A percentile compares a stretch with the other conserved stretches of the same genome.
Conservation (phyloP, 176 grass and related monocot genomes). For the Rhynchospora tenuis region DNA sequence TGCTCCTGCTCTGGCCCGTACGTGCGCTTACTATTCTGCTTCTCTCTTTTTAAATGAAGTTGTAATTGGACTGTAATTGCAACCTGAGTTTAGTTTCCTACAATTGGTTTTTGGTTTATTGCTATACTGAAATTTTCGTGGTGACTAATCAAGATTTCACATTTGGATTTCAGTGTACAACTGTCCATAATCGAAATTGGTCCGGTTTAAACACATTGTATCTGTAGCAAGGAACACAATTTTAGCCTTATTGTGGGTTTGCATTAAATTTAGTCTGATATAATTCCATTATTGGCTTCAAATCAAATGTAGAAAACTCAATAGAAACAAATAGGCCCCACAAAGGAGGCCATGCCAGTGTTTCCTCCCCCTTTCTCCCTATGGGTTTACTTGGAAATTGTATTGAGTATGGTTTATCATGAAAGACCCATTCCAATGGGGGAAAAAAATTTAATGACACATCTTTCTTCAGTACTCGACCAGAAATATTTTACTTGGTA, state of each 20-base stretch:
- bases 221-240: background rate
- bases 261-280: background rate
- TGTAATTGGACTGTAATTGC: too few species aligned
- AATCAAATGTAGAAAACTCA: background rate
- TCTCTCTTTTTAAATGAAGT: too few species aligned
- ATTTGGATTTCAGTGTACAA: too few species aligned
- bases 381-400: too few species aligned
- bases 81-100: background rate
- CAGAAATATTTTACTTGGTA: background rate
- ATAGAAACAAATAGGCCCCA: background rate
- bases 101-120: background rate
- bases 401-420: background rate
- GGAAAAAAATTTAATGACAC: background rate
- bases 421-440: background rate
- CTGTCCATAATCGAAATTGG: background rate
- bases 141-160: too few species aligned
- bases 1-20: slow-evolving; percentile 45
- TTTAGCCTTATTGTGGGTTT: background rate
- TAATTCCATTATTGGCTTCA: background rate
- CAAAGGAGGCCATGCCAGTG: background rate
- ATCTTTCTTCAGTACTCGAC: background rate
- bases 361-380: too few species aligned
- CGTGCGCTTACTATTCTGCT: too few species aligned
- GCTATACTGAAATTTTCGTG: background rate
- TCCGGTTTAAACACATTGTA: background rate